Base-by-base conservation (phyloP, 768 basidiomycete genomes). In the Candolleomyces eurysporus region DNA sequence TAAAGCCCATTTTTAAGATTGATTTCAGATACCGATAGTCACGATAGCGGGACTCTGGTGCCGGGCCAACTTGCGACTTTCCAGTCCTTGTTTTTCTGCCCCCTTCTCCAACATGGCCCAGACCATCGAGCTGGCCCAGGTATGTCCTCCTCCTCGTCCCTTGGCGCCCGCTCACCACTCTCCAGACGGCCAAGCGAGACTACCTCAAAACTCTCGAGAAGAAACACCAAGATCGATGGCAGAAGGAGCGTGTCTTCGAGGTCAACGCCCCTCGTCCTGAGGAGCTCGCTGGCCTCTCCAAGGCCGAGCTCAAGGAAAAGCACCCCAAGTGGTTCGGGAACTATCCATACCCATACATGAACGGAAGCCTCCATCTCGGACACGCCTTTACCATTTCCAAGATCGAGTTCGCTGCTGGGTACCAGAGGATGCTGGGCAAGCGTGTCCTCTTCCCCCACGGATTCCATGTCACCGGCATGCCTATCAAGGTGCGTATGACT, bases 301-400 rank as follows among this genome's bases (percentile, higher is more conserved):
- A 78, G 17, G 79, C 81, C 21, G 80, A 96, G 69, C 77, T 96
- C 68, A 80, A 82, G 63, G 80, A 88, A 69, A 86, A 88, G 75
- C 85, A 87, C 73, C 96, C 96, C 19, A 98, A 98, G 79, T 98
- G 96, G 94, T 91, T 98, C 71, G 97, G 96, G 58, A 97, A 88
- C 76, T 96, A 91, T 75, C 96, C 96, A 56, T 97, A 81, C 77
- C 92, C 94, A 1, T 99, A 99, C 82, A 98, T 98, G 94, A 99
- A 99, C 69, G 97, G 97, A 49, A 92, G 91, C 66, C 81, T 98
- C 66, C 97, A 99, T 75, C 82, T 98, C 26, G 97, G 97, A 22
- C 97, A 99, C 76, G 96, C 91, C 0, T 99, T 99, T 77, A 96
- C 95, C 45, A 93, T 98, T 76, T 94, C 93, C 59, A 99, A 99